Evolutionary conservation across 768 basidiomycete genomes (phyloP).

Genomic region (Lactifluus volemus): DNA sequence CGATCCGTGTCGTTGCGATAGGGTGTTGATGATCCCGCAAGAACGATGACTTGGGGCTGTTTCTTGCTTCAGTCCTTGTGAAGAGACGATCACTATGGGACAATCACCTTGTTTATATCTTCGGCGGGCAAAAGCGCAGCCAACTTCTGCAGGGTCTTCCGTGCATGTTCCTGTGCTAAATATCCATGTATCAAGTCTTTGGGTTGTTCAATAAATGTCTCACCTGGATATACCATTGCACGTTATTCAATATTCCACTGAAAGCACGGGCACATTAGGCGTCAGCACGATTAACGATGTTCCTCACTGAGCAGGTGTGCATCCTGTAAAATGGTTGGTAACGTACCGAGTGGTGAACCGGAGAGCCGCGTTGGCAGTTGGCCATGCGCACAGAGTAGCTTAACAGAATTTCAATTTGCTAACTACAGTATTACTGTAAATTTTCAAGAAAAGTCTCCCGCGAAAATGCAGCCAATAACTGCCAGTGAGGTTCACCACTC

Average conservation of each 20-base stretch:
- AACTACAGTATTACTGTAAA: no score
- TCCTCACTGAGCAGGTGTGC: background rate
- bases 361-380: no score
- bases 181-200: background rate
- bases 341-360: no score
- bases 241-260: background rate
- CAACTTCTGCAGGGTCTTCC: constrained; percentile 47
- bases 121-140: constrained; percentile 38
- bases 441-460: no score
- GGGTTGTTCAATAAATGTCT: background rate
- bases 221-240: constrained; percentile 2
- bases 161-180: constrained; percentile 44
- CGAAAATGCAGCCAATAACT: no score
- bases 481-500: no score
- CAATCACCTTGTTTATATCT: constrained; percentile 46
- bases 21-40: constrained; percentile 53
- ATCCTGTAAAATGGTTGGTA: no score
- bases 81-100: background rate
- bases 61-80: background rate
- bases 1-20: constrained; percentile 82
- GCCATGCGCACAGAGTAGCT: no score
- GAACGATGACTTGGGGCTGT: constrained; percentile 61
- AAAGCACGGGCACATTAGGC: background rate
- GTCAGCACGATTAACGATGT: background rate
- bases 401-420: no score